These are phyloP conservation scores for Globisporangium heterothallicum DNA, from an alignment of 352 stramenopile genomes.

Conservation along the genomic window DNA sequence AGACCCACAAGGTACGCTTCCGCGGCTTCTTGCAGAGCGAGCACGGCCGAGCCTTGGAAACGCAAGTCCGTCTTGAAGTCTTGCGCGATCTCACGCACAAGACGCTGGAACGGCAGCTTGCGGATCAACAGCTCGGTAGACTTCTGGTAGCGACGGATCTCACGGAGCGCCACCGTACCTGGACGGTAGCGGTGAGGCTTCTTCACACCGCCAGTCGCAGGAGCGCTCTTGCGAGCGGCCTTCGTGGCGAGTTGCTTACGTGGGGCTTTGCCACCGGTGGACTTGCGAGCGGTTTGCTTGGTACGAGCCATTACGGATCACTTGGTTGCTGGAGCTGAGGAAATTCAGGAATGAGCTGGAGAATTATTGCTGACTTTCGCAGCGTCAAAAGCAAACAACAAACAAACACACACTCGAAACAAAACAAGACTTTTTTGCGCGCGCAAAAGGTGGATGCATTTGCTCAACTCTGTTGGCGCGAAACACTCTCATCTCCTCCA, in stretches of 20 bases:
- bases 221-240: conserved; percentile 90
- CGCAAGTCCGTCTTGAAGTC: conserved; percentile 87
- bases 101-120: conserved; percentile 94
- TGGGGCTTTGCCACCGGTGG: conserved; percentile 91
- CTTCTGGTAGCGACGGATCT: conserved; percentile 97
- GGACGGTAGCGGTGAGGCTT: conserved; percentile 87
- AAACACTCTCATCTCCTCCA: not conserved
- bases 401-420: not conserved
- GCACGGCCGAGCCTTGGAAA: conserved; percentile 85
- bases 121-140: conserved; percentile 95
- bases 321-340: conserved; percentile 26
- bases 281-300: conserved; percentile 96
- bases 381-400: not conserved
- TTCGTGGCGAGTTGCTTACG: conserved; percentile 93
- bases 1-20: conserved; percentile 79
- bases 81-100: conserved; percentile 91
- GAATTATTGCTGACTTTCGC: not conserved
- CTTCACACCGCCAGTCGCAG: conserved; percentile 90
- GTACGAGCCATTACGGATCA: conserved; percentile 87
- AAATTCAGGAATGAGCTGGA: conserved; percentile 50
- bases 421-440: not conserved
- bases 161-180: conserved; percentile 89
- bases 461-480: not conserved
- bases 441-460: not conserved
- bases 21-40: conserved; percentile 86